phyloP scores from a whole-genome alignment of 2,329 filamentous ascomycete species.

The Penicillium olsonii region DNA sequence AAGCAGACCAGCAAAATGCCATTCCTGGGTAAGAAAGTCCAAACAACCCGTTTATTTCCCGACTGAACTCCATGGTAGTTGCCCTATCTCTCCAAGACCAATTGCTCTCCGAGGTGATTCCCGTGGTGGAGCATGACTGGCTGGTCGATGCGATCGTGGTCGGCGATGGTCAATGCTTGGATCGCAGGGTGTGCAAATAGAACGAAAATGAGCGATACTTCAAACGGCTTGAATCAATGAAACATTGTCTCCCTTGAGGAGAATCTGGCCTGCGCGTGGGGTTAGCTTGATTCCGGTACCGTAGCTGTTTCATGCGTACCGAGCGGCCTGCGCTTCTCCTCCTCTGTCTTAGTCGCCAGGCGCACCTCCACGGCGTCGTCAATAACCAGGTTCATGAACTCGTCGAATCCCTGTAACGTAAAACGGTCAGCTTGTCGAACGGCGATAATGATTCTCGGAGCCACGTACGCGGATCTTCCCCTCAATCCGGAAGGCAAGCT shows the following conservation, averaged over 20 bases:
- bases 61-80: constrained; percentile 51
- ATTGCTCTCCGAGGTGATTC: constrained; percentile 70
- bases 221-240: constrained; percentile 69
- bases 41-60: constrained; percentile 16
- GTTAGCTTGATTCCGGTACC: not conserved
- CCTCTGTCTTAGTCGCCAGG: constrained; percentile 76
- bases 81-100: constrained; percentile 87
- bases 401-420: constrained; percentile 80
- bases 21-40: constrained; percentile 56
- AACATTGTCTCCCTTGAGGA: constrained; percentile 87
- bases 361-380: constrained; percentile 94
- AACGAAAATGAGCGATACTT: constrained; percentile 14
- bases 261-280: constrained; percentile 66
- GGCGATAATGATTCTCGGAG: not conserved
- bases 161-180: constrained; percentile 64
- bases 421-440: constrained; percentile 7
- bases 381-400: constrained; percentile 98
- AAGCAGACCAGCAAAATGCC: constrained; percentile 51
- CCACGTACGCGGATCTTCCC: constrained; percentile 83
- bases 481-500: constrained; percentile 90
- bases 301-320: constrained; percentile 56
- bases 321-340: constrained; percentile 74
- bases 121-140: constrained; percentile 75
- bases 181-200: constrained; percentile 29
- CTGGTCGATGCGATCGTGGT: constrained; percentile 75